Base-by-base conservation (phyloP, 2,329 filamentous ascomycete species). In the Talaromyces funiculosus region DNA sequence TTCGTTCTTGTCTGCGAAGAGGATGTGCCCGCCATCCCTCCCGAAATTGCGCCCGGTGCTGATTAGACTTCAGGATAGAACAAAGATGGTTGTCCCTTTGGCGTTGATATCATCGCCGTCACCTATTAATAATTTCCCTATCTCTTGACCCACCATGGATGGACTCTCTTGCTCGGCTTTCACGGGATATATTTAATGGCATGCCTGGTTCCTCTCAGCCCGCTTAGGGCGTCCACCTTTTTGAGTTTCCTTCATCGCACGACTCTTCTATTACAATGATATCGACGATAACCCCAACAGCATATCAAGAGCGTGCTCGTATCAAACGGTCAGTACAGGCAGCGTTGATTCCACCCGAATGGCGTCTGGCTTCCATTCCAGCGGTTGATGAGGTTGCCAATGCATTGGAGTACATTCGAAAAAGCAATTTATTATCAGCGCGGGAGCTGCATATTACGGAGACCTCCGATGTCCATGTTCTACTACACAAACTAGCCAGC, bases 401-500 rank as follows among this genome's bases (percentile, higher is more conserved):
- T 35, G 67, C 66, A 4, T 54, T 69, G 6, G 31, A 57, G 1
- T 65, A 64, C 47, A 59, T 69, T 4, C 65, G 64, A 6, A 29
- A 49, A 18, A 61, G 33, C 53, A 51, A 38, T 22, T 24, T 43
- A 55, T 31, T 65, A 54, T 33, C 61, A 63, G 31, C 51, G 61
- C 3, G 61, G 2, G 67, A 69, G 42, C 63, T 68, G 2, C 51
- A 62, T 18, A 64, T 69, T 4, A 69, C 68, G 1, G 68, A 69
- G 53, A 67, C 66, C 24, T 63, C 62, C 0, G 63, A 69, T 37
- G 66, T 69, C 56, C 64, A 62, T 10, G 49, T 66, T 1, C 62
- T 69, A 1, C 66, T 69, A 3, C 61, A 59, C 18, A 67, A 65
- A 56, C 72, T 86, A 37, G 75, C 79, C 5, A 73, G 70, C 6